These are phyloP conservation scores for Verticillium zaregamsianum DNA, from an alignment of 2,329 filamentous ascomycete genomes.

Conservation along the genomic window DNA sequence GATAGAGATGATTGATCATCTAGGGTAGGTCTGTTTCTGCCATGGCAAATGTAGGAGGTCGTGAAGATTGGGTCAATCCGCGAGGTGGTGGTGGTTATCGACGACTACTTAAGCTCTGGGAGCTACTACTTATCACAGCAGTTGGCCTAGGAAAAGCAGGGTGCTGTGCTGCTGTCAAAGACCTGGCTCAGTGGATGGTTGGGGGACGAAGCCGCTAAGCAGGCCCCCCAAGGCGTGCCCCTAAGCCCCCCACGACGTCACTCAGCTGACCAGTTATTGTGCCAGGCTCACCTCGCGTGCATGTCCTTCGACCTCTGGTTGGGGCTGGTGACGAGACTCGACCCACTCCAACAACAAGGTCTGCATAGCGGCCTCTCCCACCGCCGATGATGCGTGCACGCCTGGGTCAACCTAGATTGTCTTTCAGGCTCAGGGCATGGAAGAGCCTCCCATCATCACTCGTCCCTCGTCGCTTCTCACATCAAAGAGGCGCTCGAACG, in stretches of 20 bases:
- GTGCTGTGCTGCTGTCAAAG: neutral
- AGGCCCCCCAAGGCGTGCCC: neutral
- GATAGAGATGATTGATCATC: too few relatives aligned
- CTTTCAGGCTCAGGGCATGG: neutral
- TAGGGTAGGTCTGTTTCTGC: too few relatives aligned
- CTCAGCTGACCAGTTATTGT: neutral
- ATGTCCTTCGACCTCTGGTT: neutral
- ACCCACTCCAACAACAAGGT: neutral
- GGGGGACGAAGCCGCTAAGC: neutral
- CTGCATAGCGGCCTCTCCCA: neutral
- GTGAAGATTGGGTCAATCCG: too few relatives aligned
- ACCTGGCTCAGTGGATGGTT: neutral
- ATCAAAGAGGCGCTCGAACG: neutral
- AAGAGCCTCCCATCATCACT: neutral
- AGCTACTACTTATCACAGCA: neutral
- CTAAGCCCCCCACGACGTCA: neutral
- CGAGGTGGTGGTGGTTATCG: too few relatives aligned
- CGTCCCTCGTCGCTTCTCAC: neutral
- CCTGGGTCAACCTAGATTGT: neutral
- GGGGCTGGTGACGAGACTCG: neutral
- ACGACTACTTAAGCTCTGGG: too few relatives aligned
- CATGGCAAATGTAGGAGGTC: too few relatives aligned
- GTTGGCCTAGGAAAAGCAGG: neutral
- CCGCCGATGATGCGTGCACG: neutral
- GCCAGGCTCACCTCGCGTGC: neutral